Percentiles rank a stretch among this genome's conserved stretches.
These are phyloP conservation scores for Mycena galopus DNA, from an alignment of 768 basidiomycete genomes.

Conservation along the genomic window DNA sequence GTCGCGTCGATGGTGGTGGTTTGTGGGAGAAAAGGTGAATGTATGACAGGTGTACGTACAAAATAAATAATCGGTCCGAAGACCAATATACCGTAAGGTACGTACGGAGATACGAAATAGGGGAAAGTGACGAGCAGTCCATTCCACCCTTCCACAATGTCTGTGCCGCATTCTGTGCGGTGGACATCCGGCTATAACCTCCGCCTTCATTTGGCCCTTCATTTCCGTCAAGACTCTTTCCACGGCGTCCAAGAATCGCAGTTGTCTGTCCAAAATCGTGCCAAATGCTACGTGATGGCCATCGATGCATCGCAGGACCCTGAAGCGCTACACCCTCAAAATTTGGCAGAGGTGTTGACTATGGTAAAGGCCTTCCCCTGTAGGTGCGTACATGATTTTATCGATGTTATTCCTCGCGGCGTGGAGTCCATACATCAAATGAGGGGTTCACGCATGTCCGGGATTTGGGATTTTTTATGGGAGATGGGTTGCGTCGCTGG, in stretches of 20 bases:
- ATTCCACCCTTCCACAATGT: too few species aligned
- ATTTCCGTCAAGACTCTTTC: not conserved
- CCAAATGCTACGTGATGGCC: not conserved
- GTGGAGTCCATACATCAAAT: conserved; percentile 15
- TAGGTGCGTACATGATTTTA: conserved; percentile 5
- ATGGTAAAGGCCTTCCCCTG: not conserved
- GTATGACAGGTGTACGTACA: too few species aligned
- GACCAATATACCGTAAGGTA: too few species aligned
- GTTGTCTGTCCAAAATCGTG: not conserved
- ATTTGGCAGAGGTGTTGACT: not conserved
- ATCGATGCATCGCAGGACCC: not conserved
- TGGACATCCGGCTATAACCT: not conserved
- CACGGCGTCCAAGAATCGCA: not conserved
- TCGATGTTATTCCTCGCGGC: conserved; percentile 8
- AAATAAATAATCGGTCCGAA: too few species aligned
- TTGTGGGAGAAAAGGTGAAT: too few species aligned
- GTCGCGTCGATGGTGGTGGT: too few species aligned
- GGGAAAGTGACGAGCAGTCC: too few species aligned
- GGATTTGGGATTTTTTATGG: conserved; percentile 17
- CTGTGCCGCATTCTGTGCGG: not conserved
- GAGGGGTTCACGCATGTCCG: not conserved
- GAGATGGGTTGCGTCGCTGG: conserved; percentile 6
- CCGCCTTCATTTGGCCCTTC: not conserved
- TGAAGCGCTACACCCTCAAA: not conserved
- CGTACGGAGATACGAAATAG: too few species aligned